Conservation (phyloP, 805 yeast species). For the Clavispora fructus region DNA sequence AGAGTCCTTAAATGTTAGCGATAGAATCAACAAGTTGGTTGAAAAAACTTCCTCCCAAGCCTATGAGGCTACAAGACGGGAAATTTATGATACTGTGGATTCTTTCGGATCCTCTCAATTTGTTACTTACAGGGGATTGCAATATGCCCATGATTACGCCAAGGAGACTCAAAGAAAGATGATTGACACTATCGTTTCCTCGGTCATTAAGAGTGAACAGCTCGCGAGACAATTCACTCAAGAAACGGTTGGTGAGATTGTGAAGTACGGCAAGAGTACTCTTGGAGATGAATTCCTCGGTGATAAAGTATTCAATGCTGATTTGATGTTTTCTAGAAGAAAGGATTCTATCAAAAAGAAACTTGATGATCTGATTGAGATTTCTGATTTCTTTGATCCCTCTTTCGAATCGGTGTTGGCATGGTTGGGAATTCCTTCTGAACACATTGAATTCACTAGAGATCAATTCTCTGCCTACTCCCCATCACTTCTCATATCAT, state of each 20-base stretch:
- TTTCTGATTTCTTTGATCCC: conserved; percentile 79
- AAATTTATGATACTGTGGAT: conserved; percentile 48
- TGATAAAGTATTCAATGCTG: conserved; percentile 61
- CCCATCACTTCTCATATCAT: conserved; percentile 26
- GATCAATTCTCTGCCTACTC: conserved; percentile 28
- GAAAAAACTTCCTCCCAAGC: conserved; percentile 56
- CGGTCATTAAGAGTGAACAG: conserved; percentile 62
- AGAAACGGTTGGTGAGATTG: conserved; percentile 56
- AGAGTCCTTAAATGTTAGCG: conserved; percentile 51
- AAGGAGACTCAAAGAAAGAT: conserved; percentile 61
- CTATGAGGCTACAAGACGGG: conserved; percentile 55
- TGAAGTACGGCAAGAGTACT: conserved; percentile 54
- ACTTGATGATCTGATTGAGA: conserved; percentile 53
- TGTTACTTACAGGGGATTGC: conserved; percentile 56
- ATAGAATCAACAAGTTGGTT: conserved; percentile 54
- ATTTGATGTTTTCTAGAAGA: conserved; percentile 77
- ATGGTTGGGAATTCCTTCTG: conserved; percentile 38
- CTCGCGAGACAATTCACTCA: conserved; percentile 61
- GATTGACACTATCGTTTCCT: conserved; percentile 55
- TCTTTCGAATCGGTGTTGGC: conserved; percentile 53
- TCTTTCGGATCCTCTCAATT: conserved; percentile 48
- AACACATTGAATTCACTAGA: conserved; percentile 21
- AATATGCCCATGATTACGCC: conserved; percentile 66
- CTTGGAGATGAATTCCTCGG: conserved; percentile 58
- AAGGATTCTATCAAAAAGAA: conserved; percentile 57